phyloP scores from a whole-genome alignment of 148 eudicot species.

The Vaccinium myrtillus region DNA sequence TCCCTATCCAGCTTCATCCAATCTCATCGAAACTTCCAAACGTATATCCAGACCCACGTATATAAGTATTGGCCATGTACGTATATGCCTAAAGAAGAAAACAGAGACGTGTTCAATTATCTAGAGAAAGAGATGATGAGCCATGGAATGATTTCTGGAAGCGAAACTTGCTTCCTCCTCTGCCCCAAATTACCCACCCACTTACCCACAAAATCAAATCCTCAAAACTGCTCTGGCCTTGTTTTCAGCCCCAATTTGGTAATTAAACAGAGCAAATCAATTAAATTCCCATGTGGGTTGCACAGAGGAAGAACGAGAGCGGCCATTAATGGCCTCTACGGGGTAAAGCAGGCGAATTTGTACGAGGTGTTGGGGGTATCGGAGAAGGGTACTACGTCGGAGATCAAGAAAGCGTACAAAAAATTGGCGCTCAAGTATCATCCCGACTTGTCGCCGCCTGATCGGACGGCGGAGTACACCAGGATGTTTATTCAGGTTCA shows the following conservation, averaged over 20 bases:
- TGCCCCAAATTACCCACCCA: not conserved
- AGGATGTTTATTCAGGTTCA: constrained; percentile 64
- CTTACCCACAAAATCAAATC: not conserved
- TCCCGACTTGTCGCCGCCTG: constrained; percentile 89
- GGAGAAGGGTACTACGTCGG: constrained; percentile 36
- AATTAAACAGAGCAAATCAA: not conserved
- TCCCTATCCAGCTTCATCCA: not conserved
- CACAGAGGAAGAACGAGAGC: constrained; percentile 8
- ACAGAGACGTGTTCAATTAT: no score
- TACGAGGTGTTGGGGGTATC: constrained; percentile 63
- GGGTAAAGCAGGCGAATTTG: constrained; percentile 32
- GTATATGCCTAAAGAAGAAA: no score
- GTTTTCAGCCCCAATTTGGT: not conserved
- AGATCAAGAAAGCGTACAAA: constrained; percentile 82
- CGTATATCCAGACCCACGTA: no score
- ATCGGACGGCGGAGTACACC: constrained; percentile 58
- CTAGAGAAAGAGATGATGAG: no score
- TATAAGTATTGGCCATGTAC: no score
- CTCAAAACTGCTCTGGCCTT: not conserved
- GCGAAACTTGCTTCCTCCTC: constrained; percentile 3
- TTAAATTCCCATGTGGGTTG: not conserved
- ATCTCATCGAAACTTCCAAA: not conserved
- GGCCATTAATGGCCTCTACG: not conserved
- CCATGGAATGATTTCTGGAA: not conserved
- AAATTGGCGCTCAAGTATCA: constrained; percentile 72